Conservation (phyloP, 441 rosid genomes). For the Adansonia madagascariensis region DNA sequence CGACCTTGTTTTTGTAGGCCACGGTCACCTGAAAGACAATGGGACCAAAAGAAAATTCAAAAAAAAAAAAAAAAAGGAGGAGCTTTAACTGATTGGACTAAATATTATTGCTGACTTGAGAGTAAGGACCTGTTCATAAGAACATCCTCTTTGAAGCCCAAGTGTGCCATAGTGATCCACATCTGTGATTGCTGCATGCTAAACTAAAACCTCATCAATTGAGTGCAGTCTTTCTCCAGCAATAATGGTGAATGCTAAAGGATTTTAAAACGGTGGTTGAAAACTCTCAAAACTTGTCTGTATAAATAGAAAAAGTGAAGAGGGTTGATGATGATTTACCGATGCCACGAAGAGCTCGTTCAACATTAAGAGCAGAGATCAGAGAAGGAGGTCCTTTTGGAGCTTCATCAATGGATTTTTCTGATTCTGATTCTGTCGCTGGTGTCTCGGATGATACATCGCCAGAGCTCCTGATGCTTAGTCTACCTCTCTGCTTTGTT, state of each 20-base stretch:
- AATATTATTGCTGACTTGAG: neutral
- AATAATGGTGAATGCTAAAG: neutral
- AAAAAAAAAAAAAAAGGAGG: no score
- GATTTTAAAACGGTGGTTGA: neutral
- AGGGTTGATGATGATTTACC: slow-evolving; percentile 40
- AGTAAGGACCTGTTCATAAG: slow-evolving; percentile 55
- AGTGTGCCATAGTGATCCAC: slow-evolving; percentile 80
- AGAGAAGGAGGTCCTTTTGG: slow-evolving; percentile 64
- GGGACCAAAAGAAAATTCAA: neutral
- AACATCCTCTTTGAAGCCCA: slow-evolving; percentile 60
- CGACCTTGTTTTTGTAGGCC: slow-evolving; percentile 56
- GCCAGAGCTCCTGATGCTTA: slow-evolving; percentile 39
- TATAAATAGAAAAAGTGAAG: neutral
- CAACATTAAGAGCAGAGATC: slow-evolving; percentile 76
- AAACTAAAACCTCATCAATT: slow-evolving; percentile 40
- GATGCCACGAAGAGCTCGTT: slow-evolving; percentile 83
- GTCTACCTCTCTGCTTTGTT: slow-evolving; percentile 20
- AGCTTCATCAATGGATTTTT: slow-evolving; percentile 62
- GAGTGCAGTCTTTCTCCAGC: neutral
- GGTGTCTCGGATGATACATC: slow-evolving; percentile 45
- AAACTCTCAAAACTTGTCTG: neutral
- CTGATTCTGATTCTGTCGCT: slow-evolving; percentile 39
- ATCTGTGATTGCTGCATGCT: slow-evolving; percentile 85
- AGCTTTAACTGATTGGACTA: neutral
- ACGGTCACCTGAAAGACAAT: slow-evolving; percentile 44